Percentiles rank a stretch among this genome's conserved stretches.
Evolutionary conservation across 371 early-diverging fungal species (phyloP).

Genomic region (Syncephalastrum monosporum): DNA sequence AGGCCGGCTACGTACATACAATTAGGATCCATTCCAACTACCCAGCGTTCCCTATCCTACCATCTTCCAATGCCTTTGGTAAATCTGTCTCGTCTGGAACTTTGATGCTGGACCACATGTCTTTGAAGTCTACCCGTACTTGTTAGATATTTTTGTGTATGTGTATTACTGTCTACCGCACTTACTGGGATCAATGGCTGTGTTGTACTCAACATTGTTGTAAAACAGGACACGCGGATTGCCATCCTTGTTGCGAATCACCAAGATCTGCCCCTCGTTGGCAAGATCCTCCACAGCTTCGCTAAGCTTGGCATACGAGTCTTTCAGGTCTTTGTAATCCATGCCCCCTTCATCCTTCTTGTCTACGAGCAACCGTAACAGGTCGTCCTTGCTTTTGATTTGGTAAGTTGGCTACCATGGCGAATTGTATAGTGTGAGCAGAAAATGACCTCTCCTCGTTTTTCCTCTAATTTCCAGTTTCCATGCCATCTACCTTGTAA

Average conservation of each 20-base stretch:
- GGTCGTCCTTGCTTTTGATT: conserved; percentile 73
- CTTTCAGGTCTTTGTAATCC: conserved; percentile 78
- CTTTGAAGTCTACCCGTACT: conserved; percentile 57
- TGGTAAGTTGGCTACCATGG: conserved; percentile 68
- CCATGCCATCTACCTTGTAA: conserved; percentile 52
- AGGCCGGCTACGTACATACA: conserved; percentile 55
- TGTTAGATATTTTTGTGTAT: background rate
- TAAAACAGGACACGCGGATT: conserved; percentile 72
- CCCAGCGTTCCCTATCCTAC: conserved; percentile 12
- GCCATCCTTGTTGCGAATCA: conserved; percentile 76
- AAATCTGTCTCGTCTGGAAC: conserved; percentile 81
- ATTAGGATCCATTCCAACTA: no score
- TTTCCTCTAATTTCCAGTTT: background rate
- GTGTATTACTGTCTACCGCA: background rate
- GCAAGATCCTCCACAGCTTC: conserved; percentile 76
- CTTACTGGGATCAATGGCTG: conserved; percentile 63
- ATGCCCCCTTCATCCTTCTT: conserved; percentile 68
- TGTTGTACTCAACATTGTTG: conserved; percentile 65
- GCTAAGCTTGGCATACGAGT: conserved; percentile 73
- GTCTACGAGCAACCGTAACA: conserved; percentile 61
- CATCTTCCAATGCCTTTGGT: conserved; percentile 64
- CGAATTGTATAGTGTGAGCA: background rate
- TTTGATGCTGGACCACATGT: conserved; percentile 70
- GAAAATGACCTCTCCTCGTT: background rate
- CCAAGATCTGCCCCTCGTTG: conserved; percentile 63